These are phyloP conservation scores for Leishmania major DNA, from an alignment of 208 protist species.

Conservation along the genomic window DNA sequence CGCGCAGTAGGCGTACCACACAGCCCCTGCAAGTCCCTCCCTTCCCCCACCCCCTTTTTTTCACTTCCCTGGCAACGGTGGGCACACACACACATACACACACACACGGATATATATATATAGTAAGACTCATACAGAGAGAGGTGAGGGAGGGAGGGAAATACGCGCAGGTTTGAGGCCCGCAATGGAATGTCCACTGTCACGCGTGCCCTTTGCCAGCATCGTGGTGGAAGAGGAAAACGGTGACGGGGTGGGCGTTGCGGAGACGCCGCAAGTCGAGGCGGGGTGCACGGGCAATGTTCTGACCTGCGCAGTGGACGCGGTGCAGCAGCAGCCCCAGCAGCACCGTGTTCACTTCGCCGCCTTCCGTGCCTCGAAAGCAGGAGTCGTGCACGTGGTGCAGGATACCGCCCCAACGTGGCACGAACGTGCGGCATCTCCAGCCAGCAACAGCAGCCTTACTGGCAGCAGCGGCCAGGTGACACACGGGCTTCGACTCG, in stretches of 20 bases:
- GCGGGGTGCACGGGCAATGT: background rate
- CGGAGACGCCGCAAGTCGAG: background rate
- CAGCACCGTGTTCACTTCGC: background rate
- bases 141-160: background rate
- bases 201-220: constrained; percentile 20
- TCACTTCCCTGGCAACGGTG: background rate
- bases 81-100: background rate
- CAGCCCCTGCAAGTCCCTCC: background rate
- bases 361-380: background rate
- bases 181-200: constrained; percentile 32
- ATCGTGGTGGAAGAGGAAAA: constrained; percentile 32
- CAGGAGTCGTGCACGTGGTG: background rate
- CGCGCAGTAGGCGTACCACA: background rate
- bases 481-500: constrained; percentile 2
- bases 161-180: background rate
- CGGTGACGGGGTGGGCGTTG: background rate
- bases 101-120: background rate
- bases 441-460: background rate
- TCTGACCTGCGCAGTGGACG: background rate
- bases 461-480: background rate
- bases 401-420: background rate
- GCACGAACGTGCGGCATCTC: background rate
- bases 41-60: background rate
- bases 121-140: background rate
- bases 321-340: background rate